Percentiles rank a stretch among this genome's conserved stretches.
Evolutionary conservation across 106 monocot species (phyloP).

Genomic region (Narthecium ossifragum): DNA sequence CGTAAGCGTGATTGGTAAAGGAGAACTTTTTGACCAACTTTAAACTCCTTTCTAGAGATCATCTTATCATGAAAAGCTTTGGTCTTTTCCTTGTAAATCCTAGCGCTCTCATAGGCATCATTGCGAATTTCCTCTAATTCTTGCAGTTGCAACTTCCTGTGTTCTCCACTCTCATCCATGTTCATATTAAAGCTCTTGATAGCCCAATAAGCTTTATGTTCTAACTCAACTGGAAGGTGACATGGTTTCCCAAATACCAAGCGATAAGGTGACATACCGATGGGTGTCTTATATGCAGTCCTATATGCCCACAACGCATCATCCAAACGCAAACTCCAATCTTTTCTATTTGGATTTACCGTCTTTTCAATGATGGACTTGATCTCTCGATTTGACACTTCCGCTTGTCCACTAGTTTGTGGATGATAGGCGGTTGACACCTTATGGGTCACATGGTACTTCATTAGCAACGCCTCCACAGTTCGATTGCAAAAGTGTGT

Average conservation of each 20-base stretch:
- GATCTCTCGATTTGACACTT: no score
- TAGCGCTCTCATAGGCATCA: background rate
- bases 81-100: background rate
- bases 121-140: background rate
- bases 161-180: background rate
- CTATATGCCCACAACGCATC: slow-evolving; percentile 2
- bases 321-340: background rate
- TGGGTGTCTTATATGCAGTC: slow-evolving; percentile 1
- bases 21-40: background rate
- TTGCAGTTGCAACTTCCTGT: background rate
- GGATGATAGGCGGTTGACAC: no score
- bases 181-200: background rate
- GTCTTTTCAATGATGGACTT: no score
- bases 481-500: no score
- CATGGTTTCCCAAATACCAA: slow-evolving; percentile 4
- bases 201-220: slow-evolving; percentile 7
- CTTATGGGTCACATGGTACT: no score
- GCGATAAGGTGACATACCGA: background rate
- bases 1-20: no score
- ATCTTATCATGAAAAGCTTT: background rate
- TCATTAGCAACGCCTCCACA: no score
- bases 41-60: background rate
- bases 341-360: no score
- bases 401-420: no score
- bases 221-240: slow-evolving; percentile 6